phyloP scores from a whole-genome alignment of 345 rosid genomes.

The Euclidium syriacum region DNA sequence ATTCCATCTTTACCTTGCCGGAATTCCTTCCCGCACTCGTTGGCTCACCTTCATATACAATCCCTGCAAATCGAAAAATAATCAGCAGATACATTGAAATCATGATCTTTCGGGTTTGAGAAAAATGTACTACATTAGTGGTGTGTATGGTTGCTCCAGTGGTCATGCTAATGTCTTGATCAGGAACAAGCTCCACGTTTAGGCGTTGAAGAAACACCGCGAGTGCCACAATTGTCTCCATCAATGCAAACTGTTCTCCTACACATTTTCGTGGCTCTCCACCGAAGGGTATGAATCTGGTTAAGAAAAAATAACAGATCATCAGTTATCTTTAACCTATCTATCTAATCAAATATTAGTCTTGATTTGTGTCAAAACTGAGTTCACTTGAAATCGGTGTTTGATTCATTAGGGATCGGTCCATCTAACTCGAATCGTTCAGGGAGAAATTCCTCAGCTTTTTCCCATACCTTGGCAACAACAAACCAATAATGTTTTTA shows the following conservation, averaged over 20 bases:
- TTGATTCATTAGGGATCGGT: constrained; percentile 81
- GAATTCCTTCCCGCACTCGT: too few species aligned
- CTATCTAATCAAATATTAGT: neutral
- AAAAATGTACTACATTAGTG: constrained; percentile 44
- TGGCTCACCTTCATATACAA: constrained; percentile 69
- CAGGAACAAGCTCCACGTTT: constrained; percentile 76
- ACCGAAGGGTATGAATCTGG: constrained; percentile 87
- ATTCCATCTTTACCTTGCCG: constrained; percentile 8
- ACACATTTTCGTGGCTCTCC: constrained; percentile 98
- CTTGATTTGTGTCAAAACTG: constrained; percentile 6
- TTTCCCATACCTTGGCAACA: constrained; percentile 79
- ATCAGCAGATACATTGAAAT: neutral
- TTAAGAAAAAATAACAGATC: neutral
- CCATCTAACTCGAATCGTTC: constrained; percentile 78
- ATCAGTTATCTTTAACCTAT: neutral
- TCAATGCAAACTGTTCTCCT: constrained; percentile 92
- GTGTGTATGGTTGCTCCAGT: constrained; percentile 97
- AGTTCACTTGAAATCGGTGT: constrained; percentile 78
- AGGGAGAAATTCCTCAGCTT: constrained; percentile 83
- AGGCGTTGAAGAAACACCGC: constrained; percentile 65
- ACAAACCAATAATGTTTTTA: constrained; percentile 2
- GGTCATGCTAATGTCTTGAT: constrained; percentile 87
- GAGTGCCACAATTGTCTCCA: constrained; percentile 83
- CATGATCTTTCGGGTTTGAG: neutral
- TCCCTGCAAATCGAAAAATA: constrained; percentile 45